Evolutionary conservation across 306 rosid genomes (phyloP), one percentile per base, ranked within the genome.

Genomic region (Parietaria judaica): DNA sequence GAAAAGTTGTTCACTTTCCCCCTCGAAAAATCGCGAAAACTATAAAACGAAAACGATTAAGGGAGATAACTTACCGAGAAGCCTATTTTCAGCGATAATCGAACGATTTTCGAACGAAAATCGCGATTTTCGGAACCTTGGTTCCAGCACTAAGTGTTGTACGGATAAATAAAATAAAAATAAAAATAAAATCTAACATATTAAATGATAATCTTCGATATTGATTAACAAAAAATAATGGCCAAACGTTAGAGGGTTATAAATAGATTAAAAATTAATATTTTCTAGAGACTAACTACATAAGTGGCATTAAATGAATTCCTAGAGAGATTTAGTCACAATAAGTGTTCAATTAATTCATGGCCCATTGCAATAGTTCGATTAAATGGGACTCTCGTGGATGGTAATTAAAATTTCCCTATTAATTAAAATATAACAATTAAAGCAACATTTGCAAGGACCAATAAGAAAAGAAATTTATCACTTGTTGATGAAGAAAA

Each of bases 331-430:
- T 62, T 62, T 62, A 48, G 66, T 61, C 54, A 47, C 55, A 62
- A 46, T 62, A 13, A 47, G 37, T 23, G 31, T 23, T 31, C 15
- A 36, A 41, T 43, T 43, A 44, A 60, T 59, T 59, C 45, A 43
- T 31, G 64, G 37, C 64, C 51, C 35, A 44, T 17, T 16, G 13
- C 5, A 15, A 31, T 16, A 60, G 51, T 9, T 43, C 14, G 51
- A 8, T 36, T 51, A 60, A 41, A 16, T 60, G 47, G 64, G 64
- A 59, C 51, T 34, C 44, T 34, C 44, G 16, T 14, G 60, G 60
- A n/a, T 16, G 3, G 64, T 59, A 41, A 50, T 59, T 38, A 51
- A 60, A 14, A 37, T 44, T 55, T 55, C 14, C 9, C 41, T 55
- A 55, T 31, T 55, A 55, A 55, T 31, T 55, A 55, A 31, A 6